Evolutionary conservation across 768 basidiomycete species (phyloP), one percentile per base, ranked within the genome.

Genomic region (Amyloporia xantha): DNA sequence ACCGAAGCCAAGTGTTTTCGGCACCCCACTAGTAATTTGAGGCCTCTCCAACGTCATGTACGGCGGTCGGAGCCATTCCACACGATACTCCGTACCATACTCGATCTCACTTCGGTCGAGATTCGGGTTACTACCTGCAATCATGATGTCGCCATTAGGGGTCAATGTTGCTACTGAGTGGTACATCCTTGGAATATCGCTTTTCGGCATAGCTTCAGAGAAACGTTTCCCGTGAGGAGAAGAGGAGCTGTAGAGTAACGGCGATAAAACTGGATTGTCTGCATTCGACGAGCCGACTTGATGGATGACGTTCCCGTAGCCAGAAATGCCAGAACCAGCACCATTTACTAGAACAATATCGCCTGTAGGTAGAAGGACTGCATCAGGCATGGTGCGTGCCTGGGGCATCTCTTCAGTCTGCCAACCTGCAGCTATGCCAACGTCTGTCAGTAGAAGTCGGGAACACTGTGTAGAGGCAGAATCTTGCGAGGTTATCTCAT

Each of bases 41-140:
- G 86, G 92, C 27, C 91, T 75, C 11, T 73, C 60, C 56, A 65
- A 66, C 21, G 65, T 62, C 79, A 88, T 81, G 61, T 95, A 98
- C 23, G 86, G 84, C 0, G 95, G 94, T 46, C 74, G 75, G 54
- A 95, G 72, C 76, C 84, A 82, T 62, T 96, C 93, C 26, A 91
- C 86, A 43, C 91, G 75, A 62, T 94, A 95, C 63, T 95, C 90
- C 15, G 91, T 91, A 25, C 83, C 81, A 61, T 86, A 93, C 60
- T 71, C 70, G 36, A 78, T 57, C 56, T 80, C 83, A 56, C 82
- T 88, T 45, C 86, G 70, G 63, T 91, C 87, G 50, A 90, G 64
- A 64, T 91, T 91, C 21, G 89, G 89, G 59, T 89, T 91, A 51
- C 86, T 87, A 27, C 88, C 88, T 17, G 87, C 82, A 49, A 91